Base-by-base conservation (phyloP, 2,329 filamentous ascomycete species). In the Shiraia bambusicola region DNA sequence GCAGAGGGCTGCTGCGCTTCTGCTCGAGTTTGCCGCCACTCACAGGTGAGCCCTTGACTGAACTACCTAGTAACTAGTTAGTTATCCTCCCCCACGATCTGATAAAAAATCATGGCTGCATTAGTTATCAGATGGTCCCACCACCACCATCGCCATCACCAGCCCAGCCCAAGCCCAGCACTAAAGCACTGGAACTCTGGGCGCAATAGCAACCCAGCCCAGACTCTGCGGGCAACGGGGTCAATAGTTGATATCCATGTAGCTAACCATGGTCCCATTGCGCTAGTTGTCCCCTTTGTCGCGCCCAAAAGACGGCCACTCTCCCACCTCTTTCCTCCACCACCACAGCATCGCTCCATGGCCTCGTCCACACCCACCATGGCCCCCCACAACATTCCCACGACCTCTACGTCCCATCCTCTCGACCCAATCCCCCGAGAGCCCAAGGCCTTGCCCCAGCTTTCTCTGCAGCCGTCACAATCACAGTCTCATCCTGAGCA, bases 351-450 rank as follows among this genome's bases (percentile, higher is more conserved):
- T 34, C 50, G 47, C 42, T 43, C 43, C 44, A 59, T 61, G 56
- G 47, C 60, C 28, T 39, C 52, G 40, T 34, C 58, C 19, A 45
- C 53, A 17, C 45, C 34, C n/a, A 45, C 56, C 34, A 56, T 55
- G 51, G 42, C 37, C 24, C 37, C 50, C 42, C 53, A 58, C 37
- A 61, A 52, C 42, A 68, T 75, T 31, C 72, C 73, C 24, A 61
- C 63, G 41, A 68, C 65, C 28, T 52, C 65, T 3, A 74, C 71
- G 31, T 74, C 72, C 32, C 71, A 75, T 49, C 72, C 73, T 1
- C 49, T 71, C 56, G 69, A 75, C 47, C 72, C 73, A 1, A 71
- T 76, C 13, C 72, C 74, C 30, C 55, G 49, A 28, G 72, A 75
- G 49, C 73, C 74, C 3, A 49, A 54, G 28, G 37, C 45, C 13